Evolutionary conservation across 2,329 filamentous ascomycete genomes (phyloP).

Genomic region (Trichothecium roseum): DNA sequence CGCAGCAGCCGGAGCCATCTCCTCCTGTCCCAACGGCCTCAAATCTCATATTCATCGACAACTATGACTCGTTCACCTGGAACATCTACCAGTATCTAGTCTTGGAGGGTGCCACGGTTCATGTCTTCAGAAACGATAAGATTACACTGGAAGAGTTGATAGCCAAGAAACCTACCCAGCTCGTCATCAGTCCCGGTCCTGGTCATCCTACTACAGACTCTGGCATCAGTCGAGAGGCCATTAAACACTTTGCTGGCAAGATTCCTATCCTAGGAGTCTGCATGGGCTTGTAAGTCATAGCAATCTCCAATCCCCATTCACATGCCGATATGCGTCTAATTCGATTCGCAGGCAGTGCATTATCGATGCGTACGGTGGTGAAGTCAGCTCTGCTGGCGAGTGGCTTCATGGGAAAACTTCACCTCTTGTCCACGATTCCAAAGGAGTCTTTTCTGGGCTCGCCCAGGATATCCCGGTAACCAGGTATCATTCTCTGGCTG

Average conservation of each 20-base stretch:
- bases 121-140: slow-evolving; percentile 87
- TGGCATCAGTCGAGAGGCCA: slow-evolving; percentile 85
- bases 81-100: slow-evolving; percentile 98
- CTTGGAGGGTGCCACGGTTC: slow-evolving; percentile 86
- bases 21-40: slow-evolving; percentile 67
- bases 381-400: slow-evolving; percentile 86
- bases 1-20: slow-evolving; percentile 68
- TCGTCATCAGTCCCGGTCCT: slow-evolving; percentile 90
- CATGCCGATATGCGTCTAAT: neutral
- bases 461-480: slow-evolving; percentile 78
- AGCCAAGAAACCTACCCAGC: slow-evolving; percentile 75
- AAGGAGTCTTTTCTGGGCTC: slow-evolving; percentile 83
- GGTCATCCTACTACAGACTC: slow-evolving; percentile 88
- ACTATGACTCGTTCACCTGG: slow-evolving; percentile 99
- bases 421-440: slow-evolving; percentile 74
- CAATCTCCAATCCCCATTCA: neutral
- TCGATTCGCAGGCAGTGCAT: slow-evolving; percentile 67
- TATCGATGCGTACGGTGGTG: slow-evolving; percentile 83
- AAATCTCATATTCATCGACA: slow-evolving; percentile 93
- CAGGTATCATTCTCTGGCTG: slow-evolving; percentile 90
- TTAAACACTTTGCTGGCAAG: slow-evolving; percentile 84
- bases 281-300: slow-evolving; percentile 72
- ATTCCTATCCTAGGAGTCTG: slow-evolving; percentile 95
- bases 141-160: slow-evolving; percentile 78
- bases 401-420: slow-evolving; percentile 98